Base-by-base conservation (phyloP, 2,329 filamentous ascomycete genomes). In the Chaetomiaceae sp. region DNA sequence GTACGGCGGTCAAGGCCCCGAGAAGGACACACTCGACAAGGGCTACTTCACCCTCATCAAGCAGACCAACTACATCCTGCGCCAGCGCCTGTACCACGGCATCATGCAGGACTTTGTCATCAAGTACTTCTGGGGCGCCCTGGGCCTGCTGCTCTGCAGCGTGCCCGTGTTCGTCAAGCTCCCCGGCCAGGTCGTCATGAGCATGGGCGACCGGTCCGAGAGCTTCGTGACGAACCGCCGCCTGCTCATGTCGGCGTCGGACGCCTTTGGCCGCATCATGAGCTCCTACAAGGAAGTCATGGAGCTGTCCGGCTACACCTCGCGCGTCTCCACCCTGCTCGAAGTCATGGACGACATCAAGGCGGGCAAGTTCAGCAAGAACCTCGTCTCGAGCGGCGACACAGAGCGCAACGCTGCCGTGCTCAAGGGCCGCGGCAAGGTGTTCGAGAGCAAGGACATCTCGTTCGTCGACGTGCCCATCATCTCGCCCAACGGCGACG, bases 21-120 rank as follows among this genome's bases (percentile, higher is more conserved):
- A 99, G 69, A 97, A 97, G 68, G 89, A 97, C 66, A 95, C 87
- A 0, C 76, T 99, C 47, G 93, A 99, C 70, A 97, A 97, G 72
- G 92, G 93, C 14, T 99, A 99, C 70, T 99, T 99, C 65, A 99
- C 93, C 2, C 77, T 99, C 33, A 99, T 99, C 73, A 97, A 96
- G 71, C 93, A 99, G 70, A 92, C 99, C 65, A 99, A 99, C 69
- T 85, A 95, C 64, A 96, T 97, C 58, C 72, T 99, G 55, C 81
- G 91, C 34, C 79, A 89, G 55, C 82, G 93, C 43, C 87, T 99
- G 67, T 97, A 97, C 68, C 92, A 99, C 67, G 92, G 91, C n/a
- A 86, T 99, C 63, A 96, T 97, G 92, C 93, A 99, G 67, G 93
- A 99, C 68, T 99, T 96, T 69, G 89, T 97, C 51, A 96, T 99